Percentiles rank a stretch among this genome's conserved stretches.
Evolutionary conservation across 805 yeast genomes (phyloP).

Genomic region (Brettanomyces custersianus): DNA sequence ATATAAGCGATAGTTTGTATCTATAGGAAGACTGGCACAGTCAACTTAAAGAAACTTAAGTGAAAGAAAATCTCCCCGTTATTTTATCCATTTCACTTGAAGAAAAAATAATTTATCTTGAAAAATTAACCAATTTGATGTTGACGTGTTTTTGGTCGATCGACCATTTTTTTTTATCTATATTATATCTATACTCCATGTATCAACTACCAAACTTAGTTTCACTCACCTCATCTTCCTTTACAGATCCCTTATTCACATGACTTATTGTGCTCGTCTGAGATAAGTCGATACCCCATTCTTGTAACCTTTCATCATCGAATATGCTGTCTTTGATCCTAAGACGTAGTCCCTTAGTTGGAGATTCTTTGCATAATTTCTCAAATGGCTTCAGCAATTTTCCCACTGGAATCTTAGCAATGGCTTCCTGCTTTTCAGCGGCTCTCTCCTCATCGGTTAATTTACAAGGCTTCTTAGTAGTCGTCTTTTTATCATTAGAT

Average conservation of each 20-base stretch:
- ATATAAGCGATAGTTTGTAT: not conserved
- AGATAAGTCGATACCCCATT: constrained; percentile 48
- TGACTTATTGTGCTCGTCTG: constrained; percentile 10
- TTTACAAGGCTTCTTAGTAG: constrained; percentile 10
- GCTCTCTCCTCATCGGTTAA: constrained; percentile 25
- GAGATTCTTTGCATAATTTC: constrained; percentile 36
- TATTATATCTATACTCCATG: not conserved
- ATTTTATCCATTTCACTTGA: no score
- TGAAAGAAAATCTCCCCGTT: no score
- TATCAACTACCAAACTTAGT: no score
- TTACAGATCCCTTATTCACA: constrained; percentile 17
- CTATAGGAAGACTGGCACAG: not conserved
- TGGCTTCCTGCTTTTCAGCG: constrained; percentile 7
- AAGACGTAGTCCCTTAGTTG: constrained; percentile 54
- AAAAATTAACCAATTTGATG: no score
- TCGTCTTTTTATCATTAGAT: constrained; percentile 4
- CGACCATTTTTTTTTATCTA: not conserved
- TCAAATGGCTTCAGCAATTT: constrained; percentile 53
- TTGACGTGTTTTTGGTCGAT: no score
- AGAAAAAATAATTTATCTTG: no score
- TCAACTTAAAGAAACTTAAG: not conserved
- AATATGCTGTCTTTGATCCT: constrained; percentile 61
- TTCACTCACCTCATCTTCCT: constrained; percentile 20
- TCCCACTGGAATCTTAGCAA: constrained; percentile 38
- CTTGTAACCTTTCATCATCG: constrained; percentile 49